Conservation (phyloP, 2,329 filamentous ascomycete genomes). For the Colletotrichum lupini region DNA sequence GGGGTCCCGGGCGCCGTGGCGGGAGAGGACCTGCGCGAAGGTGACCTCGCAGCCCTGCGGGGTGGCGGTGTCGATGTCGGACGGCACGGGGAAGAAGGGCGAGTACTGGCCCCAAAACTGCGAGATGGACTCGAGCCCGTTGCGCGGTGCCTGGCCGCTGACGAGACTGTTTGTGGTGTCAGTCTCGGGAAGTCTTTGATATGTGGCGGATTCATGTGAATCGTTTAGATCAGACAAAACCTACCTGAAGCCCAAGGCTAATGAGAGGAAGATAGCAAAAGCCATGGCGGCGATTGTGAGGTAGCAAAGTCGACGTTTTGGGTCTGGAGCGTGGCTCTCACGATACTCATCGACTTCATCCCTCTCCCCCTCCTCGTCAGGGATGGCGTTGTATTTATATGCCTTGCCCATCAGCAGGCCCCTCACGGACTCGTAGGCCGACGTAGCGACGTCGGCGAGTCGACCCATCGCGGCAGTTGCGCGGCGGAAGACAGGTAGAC, state of each 20-base stretch:
- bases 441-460: conserved; percentile 26
- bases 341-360: conserved; percentile 21
- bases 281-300: conserved; percentile 38
- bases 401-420: conserved; percentile 35
- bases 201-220: not conserved
- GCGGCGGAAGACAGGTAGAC: not conserved
- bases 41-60: conserved; percentile 79
- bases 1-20: conserved; percentile 87
- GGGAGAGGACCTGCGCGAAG: conserved; percentile 83
- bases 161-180: conserved; percentile 17
- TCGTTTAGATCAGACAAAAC: too few relatives aligned
- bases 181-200: not conserved
- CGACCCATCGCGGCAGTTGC: conserved; percentile 22
- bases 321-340: conserved; percentile 31
- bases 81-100: conserved; percentile 82
- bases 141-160: conserved; percentile 29
- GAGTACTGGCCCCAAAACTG: conserved; percentile 90
- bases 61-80: conserved; percentile 67
- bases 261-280: conserved; percentile 22
- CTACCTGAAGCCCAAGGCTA: conserved; percentile 23
- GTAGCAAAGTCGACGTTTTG: conserved; percentile 36
- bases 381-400: conserved; percentile 45
- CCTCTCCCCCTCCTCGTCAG: conserved; percentile 34
- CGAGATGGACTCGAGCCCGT: conserved; percentile 53
- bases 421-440: conserved; percentile 35